Evolutionary conservation across 1,139 yeast species (phyloP).

Genomic region (Wickerhamiella infanticola): DNA sequence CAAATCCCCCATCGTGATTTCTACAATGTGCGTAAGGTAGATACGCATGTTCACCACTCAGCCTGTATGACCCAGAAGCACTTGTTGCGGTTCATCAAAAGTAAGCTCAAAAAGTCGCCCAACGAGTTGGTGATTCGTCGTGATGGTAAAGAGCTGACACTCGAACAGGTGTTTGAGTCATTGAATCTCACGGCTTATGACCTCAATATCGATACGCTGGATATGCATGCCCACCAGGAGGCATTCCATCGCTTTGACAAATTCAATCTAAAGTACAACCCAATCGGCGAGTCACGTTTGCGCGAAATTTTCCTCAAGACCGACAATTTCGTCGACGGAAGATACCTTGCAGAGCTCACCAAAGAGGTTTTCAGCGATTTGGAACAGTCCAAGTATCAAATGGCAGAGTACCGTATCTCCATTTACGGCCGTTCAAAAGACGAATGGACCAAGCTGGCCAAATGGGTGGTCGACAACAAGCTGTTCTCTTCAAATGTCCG

Average conservation of each 20-base stretch:
- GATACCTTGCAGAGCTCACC: conserved; percentile 83
- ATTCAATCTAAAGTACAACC: conserved; percentile 92
- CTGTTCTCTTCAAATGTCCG: conserved; percentile 86
- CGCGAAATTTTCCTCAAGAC: conserved; percentile 93
- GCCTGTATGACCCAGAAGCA: conserved; percentile 99
- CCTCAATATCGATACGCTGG: conserved; percentile 86
- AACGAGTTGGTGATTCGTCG: conserved; percentile 84
- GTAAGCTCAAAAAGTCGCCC: conserved; percentile 66
- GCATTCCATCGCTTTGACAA: conserved; percentile 96
- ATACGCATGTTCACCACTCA: conserved; percentile 96
- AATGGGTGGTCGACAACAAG: conserved; percentile 90
- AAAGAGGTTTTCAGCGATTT: conserved; percentile 83
- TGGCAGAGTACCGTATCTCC: conserved; percentile 91
- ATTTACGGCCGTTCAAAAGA: conserved; percentile 76
- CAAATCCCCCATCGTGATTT: conserved; percentile 89
- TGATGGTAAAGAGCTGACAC: conserved; percentile 80
- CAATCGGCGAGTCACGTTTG: conserved; percentile 92
- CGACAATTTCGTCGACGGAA: conserved; percentile 79
- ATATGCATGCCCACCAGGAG: conserved; percentile 98
- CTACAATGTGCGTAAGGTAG: conserved; percentile 95
- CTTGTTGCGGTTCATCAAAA: conserved; percentile 81
- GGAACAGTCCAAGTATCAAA: conserved; percentile 89
- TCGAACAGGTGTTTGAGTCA: conserved; percentile 78
- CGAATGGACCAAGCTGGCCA: conserved; percentile 93
- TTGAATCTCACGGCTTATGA: conserved; percentile 87